Conservation (phyloP, 495 filamentous ascomycete genomes). For the Penicillium steckii region DNA sequence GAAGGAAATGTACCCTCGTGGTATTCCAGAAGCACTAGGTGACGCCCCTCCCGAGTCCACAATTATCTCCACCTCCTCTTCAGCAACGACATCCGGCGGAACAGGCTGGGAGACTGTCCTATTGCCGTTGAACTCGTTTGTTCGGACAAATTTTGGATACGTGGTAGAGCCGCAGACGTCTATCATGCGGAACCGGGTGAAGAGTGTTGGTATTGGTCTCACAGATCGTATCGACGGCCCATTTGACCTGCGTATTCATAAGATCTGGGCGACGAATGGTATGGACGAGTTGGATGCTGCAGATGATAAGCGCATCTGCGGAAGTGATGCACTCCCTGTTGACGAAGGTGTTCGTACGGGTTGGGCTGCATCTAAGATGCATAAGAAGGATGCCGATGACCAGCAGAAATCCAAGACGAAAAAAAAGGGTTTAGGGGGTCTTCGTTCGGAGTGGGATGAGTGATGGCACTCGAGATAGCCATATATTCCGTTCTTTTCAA, state of each 20-base stretch:
- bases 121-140: slow-evolving; percentile 87
- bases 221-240: slow-evolving; percentile 86
- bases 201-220: slow-evolving; percentile 80
- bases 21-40: slow-evolving; percentile 36
- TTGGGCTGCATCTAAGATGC: slow-evolving; percentile 20
- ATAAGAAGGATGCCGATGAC: background rate
- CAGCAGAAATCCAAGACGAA: slow-evolving; percentile 16
- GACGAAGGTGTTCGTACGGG: slow-evolving; percentile 40
- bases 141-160: slow-evolving; percentile 86
- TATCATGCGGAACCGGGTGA: slow-evolving; percentile 78
- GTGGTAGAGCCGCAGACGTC: slow-evolving; percentile 90
- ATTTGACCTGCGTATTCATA: slow-evolving; percentile 78
- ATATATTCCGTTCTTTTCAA: background rate
- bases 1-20: slow-evolving; percentile 2
- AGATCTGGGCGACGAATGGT: slow-evolving; percentile 72
- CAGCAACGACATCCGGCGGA: slow-evolving; percentile 43
- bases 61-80: slow-evolving; percentile 34
- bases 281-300: slow-evolving; percentile 41
- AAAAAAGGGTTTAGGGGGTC: slow-evolving; percentile 37
- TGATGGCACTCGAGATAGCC: slow-evolving; percentile 8
- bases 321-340: slow-evolving; percentile 39
- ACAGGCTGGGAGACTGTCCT: slow-evolving; percentile 93
- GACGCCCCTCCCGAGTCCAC: slow-evolving; percentile 42
- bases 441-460: slow-evolving; percentile 39
- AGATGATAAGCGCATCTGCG: slow-evolving; percentile 43